Percentiles rank a stretch among this genome's conserved stretches.
Conservation (phyloP, 352 stramenopile genomes). For the Lagenidium giganteum region DNA sequence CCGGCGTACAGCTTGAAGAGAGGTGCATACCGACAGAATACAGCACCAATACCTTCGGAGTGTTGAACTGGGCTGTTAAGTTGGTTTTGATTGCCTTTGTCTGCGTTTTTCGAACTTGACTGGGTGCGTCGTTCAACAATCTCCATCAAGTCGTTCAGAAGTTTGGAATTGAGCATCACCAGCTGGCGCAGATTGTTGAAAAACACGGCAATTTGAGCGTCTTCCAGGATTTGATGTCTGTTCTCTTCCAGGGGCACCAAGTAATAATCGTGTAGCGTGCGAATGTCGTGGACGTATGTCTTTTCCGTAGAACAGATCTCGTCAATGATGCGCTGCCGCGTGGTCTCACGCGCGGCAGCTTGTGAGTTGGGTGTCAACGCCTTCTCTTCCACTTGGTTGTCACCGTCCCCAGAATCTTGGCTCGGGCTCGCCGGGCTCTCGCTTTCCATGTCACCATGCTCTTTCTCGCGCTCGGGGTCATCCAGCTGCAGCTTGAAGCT, state of each 20-base stretch:
- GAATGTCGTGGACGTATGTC: constrained; percentile 71
- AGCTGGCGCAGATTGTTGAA: constrained; percentile 82
- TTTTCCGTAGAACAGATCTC: constrained; percentile 82
- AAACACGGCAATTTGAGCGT: constrained; percentile 83
- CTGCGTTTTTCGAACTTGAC: constrained; percentile 1
- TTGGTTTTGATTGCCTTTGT: constrained; percentile 4
- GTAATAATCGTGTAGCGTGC: constrained; percentile 73
- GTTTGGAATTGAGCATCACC: constrained; percentile 83
- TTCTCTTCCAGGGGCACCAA: constrained; percentile 77
- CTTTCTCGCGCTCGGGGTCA: constrained; percentile 2
- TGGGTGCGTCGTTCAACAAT: constrained; percentile 37
- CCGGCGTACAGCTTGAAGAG: constrained; percentile 81
- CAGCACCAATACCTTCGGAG: constrained; percentile 48
- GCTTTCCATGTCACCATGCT: constrained; percentile 19
- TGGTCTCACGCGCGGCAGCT: constrained; percentile 15
- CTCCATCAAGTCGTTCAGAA: constrained; percentile 62
- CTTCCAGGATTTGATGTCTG: constrained; percentile 73
- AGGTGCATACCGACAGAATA: constrained; percentile 78
- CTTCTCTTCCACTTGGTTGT: constrained; percentile 12
- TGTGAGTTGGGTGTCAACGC: no score
- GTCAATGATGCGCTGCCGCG: constrained; percentile 52
- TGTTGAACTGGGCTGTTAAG: constrained; percentile 21
- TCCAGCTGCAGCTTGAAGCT: constrained; percentile 20
- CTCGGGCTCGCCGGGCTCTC: no score
- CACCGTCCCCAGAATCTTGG: constrained; percentile 18